Evolutionary conservation across 2,329 filamentous ascomycete genomes (phyloP).

Genomic region (Periconia digitata): DNA sequence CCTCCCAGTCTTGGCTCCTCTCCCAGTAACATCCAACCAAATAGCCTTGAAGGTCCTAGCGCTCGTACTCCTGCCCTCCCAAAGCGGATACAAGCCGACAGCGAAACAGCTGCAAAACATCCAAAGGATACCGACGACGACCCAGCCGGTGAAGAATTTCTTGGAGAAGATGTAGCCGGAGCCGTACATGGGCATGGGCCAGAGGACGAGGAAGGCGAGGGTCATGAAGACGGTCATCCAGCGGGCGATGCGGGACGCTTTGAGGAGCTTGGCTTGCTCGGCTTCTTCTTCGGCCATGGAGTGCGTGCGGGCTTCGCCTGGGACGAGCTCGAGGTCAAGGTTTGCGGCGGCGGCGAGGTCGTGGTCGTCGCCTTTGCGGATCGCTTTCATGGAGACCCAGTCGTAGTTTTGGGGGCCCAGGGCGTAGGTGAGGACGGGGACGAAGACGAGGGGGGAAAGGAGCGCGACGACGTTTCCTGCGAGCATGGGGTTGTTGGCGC

Average conservation of each 20-base stretch:
- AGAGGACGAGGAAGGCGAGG: slow-evolving; percentile 73
- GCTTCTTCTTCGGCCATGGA: slow-evolving; percentile 41
- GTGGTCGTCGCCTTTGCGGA: slow-evolving; percentile 76
- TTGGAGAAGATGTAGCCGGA: slow-evolving; percentile 78
- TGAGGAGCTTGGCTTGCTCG: slow-evolving; percentile 47
- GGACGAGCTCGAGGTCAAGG: slow-evolving; percentile 66
- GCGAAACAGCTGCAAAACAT: slow-evolving; percentile 71
- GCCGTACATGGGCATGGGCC: slow-evolving; percentile 93
- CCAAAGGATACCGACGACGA: slow-evolving; percentile 69
- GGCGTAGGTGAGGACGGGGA: slow-evolving; percentile 72
- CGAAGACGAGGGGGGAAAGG: slow-evolving; percentile 72
- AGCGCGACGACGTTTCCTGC: slow-evolving; percentile 84
- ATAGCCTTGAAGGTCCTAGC: slow-evolving; percentile 63
- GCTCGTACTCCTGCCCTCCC: slow-evolving; percentile 73
- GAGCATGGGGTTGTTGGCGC: slow-evolving; percentile 80
- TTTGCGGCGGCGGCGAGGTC: slow-evolving; percentile 66
- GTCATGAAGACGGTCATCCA: slow-evolving; percentile 65
- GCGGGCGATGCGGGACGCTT: slow-evolving; percentile 55
- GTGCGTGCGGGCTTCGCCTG: slow-evolving; percentile 50
- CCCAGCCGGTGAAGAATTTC: slow-evolving; percentile 81
- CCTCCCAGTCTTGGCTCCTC: slow-evolving; percentile 14
- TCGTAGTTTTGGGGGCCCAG: slow-evolving; percentile 79
- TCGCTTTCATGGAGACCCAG: slow-evolving; percentile 79
- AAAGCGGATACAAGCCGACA: slow-evolving; percentile 80
- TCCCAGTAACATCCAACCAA: slow-evolving; percentile 58